A percentile compares a stretch with the other conserved stretches of the same genome.
Evolutionary conservation across 2,329 filamentous ascomycete species (phyloP).

Genomic region (Pyrenophora graminea): DNA sequence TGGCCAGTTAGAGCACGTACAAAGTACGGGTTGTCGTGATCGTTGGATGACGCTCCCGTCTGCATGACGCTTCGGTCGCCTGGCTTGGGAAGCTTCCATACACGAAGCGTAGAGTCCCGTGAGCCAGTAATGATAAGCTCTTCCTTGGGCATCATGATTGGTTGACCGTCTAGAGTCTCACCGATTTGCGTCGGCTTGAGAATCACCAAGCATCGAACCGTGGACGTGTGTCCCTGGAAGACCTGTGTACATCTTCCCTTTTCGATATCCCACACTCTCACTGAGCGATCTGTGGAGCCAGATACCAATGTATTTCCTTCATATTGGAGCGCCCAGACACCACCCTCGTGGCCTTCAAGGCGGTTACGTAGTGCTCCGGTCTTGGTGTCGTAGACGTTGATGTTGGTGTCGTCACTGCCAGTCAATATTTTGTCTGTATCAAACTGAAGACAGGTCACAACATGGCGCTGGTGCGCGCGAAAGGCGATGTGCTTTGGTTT

Average conservation of each 20-base stretch:
- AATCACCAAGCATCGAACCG: slow-evolving; percentile 93
- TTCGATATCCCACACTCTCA: slow-evolving; percentile 99
- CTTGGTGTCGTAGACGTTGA: slow-evolving; percentile 97
- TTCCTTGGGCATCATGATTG: slow-evolving; percentile 89
- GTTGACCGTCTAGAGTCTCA: slow-evolving; percentile 69
- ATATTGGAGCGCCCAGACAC: slow-evolving; percentile 97
- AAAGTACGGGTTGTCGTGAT: slow-evolving; percentile 90
- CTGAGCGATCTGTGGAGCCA: slow-evolving; percentile 92
- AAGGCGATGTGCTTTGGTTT: slow-evolving; percentile 93
- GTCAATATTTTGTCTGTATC: slow-evolving; percentile 98
- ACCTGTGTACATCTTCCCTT: slow-evolving; percentile 90
- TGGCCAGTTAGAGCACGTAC: slow-evolving; percentile 85
- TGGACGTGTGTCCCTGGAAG: slow-evolving; percentile 97
- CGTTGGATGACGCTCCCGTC: slow-evolving; percentile 71
- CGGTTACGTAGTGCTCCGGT: slow-evolving; percentile 83
- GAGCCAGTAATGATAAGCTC: slow-evolving; percentile 97
- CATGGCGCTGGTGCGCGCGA: slow-evolving; percentile 91
- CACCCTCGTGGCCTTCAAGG: slow-evolving; percentile 91
- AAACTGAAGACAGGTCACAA: slow-evolving; percentile 97
- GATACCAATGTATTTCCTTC: slow-evolving; percentile 94
- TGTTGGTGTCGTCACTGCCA: slow-evolving; percentile 95
- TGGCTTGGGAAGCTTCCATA: slow-evolving; percentile 89
- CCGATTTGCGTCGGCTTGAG: slow-evolving; percentile 83
- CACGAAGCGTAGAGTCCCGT: slow-evolving; percentile 87
- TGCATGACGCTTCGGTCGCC: slow-evolving; percentile 79